Percentiles rank a stretch among this genome's conserved stretches.
Conservation (phyloP, 441 rosid species). For the Kokia cookei region DNA sequence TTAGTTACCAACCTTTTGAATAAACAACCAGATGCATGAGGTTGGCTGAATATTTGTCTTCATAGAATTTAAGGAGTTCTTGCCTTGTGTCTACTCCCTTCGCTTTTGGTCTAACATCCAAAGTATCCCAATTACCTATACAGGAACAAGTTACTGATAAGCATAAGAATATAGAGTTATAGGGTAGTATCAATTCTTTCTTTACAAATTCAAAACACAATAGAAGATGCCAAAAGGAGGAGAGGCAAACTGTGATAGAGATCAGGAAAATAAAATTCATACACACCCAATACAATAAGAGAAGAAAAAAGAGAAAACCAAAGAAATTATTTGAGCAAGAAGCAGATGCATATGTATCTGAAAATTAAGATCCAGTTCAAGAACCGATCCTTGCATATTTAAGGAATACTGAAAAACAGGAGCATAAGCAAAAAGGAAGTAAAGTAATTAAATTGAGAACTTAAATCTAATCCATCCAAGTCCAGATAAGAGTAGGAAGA, state of each 20-base stretch:
- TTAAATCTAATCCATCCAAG: background rate
- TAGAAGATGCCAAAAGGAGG: background rate
- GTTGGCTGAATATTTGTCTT: slow-evolving; percentile 84
- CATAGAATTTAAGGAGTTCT: slow-evolving; percentile 79
- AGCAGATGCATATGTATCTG: background rate
- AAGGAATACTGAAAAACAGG: background rate
- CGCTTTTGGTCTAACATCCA: slow-evolving; percentile 76
- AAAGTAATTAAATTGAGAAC: background rate
- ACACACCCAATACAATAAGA: background rate
- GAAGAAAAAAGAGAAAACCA: background rate
- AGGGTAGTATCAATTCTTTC: background rate
- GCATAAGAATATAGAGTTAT: background rate
- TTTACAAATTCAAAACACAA: background rate
- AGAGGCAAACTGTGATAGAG: background rate
- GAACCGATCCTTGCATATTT: background rate
- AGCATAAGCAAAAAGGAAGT: background rate
- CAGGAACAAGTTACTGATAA: slow-evolving; percentile 6
- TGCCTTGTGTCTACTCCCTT: slow-evolving; percentile 70
- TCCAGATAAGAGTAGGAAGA: background rate
- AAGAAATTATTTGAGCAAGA: background rate
- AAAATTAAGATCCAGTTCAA: background rate
- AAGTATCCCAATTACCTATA: slow-evolving; percentile 83
- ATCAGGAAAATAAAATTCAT: background rate
- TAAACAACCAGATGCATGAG: slow-evolving; percentile 82
- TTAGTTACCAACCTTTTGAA: slow-evolving; percentile 59